Conservation (phyloP, 169 alveolate genomes). For the Blepharisma undulans region DNA sequence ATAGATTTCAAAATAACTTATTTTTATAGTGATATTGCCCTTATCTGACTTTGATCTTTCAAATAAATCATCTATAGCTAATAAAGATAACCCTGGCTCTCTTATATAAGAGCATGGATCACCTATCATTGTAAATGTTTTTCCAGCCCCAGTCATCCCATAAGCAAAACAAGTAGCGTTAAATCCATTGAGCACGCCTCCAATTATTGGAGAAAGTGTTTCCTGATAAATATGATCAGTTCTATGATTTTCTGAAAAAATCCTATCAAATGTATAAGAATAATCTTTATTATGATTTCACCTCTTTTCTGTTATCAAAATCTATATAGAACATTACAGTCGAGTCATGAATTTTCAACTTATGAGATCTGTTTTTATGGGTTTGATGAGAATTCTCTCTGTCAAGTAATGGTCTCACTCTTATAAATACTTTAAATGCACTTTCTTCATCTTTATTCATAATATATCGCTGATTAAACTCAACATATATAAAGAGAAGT, state of each 20-base stretch:
- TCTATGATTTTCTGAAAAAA: neutral
- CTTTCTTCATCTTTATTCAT: neutral
- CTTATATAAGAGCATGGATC: neutral
- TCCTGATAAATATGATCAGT: neutral
- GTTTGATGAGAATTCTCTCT: neutral
- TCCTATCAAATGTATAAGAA: conserved; percentile 11
- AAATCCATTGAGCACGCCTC: conserved; percentile 87
- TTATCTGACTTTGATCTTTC: neutral
- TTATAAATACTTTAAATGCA: conserved; percentile 24
- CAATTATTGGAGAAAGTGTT: conserved; percentile 54
- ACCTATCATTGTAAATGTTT: conserved; percentile 85
- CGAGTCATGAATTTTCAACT: neutral
- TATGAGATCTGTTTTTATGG: neutral
- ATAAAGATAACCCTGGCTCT: neutral
- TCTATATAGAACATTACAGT: neutral
- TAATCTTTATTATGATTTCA: conserved; percentile 38
- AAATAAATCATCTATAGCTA: conserved; percentile 5
- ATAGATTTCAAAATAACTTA: conserved; percentile 88
- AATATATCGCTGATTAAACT: neutral
- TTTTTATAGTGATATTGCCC: conserved; percentile 33
- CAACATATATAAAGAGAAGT: neutral
- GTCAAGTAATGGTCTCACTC: conserved; percentile 19
- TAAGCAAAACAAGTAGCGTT: conserved; percentile 78
- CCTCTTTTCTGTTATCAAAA: conserved; percentile 48
- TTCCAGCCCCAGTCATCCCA: conserved; percentile 89